Evolutionary conservation across 352 stramenopile genomes (phyloP).

Genomic region (Pythium brassicae): DNA sequence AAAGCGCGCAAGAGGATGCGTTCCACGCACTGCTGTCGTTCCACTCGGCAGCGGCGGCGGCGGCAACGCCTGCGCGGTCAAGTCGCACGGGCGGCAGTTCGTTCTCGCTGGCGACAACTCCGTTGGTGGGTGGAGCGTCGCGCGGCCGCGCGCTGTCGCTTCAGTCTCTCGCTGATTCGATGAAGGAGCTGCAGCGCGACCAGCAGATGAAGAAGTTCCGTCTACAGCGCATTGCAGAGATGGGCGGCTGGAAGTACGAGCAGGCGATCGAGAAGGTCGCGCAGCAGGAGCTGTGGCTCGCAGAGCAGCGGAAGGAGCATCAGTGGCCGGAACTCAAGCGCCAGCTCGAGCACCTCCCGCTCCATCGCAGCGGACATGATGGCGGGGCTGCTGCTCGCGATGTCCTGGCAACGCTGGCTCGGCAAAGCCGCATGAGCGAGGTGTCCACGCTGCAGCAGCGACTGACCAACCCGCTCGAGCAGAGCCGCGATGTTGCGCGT

Average conservation of each 20-base stretch:
- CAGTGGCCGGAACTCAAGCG: conserved; percentile 52
- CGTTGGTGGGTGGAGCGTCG: neutral
- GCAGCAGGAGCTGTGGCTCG: conserved; percentile 57
- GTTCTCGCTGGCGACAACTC: conserved; percentile 1
- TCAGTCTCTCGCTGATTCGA: conserved; percentile 52
- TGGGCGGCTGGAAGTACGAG: conserved; percentile 74
- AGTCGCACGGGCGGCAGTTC: conserved; percentile 12
- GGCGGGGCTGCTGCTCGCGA: conserved; percentile 16
- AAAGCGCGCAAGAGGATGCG: conserved; percentile 64
- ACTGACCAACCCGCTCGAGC: conserved; percentile 59
- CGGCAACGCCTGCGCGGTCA: conserved; percentile 10
- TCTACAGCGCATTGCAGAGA: conserved; percentile 57
- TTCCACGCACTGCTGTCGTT: conserved; percentile 70
- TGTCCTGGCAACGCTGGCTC: conserved; percentile 20
- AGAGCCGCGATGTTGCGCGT: conserved; percentile 36
- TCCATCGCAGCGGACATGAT: conserved; percentile 13
- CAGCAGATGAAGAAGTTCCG: conserved; percentile 83
- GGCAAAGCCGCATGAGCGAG: conserved; percentile 34
- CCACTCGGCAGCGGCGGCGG: conserved; percentile 21
- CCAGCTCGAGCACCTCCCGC: conserved; percentile 28
- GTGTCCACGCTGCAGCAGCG: conserved; percentile 60
- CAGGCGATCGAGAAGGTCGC: conserved; percentile 43
- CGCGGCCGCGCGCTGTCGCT: conserved; percentile 23
- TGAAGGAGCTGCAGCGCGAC: conserved; percentile 78
- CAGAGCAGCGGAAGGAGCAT: conserved; percentile 48